Evolutionary conservation across 2,329 filamentous ascomycete species (phyloP).

Genomic region (Pezicula radicicola): DNA sequence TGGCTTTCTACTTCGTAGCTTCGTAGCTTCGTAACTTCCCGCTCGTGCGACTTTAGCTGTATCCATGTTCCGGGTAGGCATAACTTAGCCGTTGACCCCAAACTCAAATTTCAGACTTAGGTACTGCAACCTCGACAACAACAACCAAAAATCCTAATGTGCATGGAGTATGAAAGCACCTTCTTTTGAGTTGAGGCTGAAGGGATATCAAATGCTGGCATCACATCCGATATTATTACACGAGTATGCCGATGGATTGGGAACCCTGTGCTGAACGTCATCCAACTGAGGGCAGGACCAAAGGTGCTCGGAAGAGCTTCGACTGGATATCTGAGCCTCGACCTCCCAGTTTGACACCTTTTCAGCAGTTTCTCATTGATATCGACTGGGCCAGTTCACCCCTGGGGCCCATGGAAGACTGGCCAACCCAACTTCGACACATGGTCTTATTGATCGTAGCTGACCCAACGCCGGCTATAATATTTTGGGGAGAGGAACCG

Average conservation of each 20-base stretch:
- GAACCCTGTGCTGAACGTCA: neutral
- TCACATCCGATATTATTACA: neutral
- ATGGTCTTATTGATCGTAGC: slow-evolving; percentile 31
- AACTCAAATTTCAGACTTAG: no score
- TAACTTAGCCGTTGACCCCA: no score
- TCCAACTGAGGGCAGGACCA: neutral
- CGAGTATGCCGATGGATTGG: neutral
- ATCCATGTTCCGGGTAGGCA: no score
- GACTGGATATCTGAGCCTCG: slow-evolving; percentile 19
- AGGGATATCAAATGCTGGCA: neutral
- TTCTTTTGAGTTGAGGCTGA: no score
- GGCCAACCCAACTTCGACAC: slow-evolving; percentile 38
- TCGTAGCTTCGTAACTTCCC: no score
- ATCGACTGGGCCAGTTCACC: slow-evolving; percentile 38
- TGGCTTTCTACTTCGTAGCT: no score
- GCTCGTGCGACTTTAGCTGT: no score
- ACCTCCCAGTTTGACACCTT: slow-evolving; percentile 12
- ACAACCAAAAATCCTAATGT: no score
- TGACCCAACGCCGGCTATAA: slow-evolving; percentile 29
- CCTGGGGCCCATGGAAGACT: slow-evolving; percentile 36
- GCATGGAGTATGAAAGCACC: no score
- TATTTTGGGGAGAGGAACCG: slow-evolving; percentile 33
- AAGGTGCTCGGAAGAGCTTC: slow-evolving; percentile 7
- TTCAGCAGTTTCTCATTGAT: slow-evolving; percentile 26
- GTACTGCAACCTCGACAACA: no score